Percentiles rank a stretch among this genome's conserved stretches.
These are phyloP conservation scores for Rubus parviflorus DNA, from an alignment of 306 rosid species.

Conservation along the genomic window DNA sequence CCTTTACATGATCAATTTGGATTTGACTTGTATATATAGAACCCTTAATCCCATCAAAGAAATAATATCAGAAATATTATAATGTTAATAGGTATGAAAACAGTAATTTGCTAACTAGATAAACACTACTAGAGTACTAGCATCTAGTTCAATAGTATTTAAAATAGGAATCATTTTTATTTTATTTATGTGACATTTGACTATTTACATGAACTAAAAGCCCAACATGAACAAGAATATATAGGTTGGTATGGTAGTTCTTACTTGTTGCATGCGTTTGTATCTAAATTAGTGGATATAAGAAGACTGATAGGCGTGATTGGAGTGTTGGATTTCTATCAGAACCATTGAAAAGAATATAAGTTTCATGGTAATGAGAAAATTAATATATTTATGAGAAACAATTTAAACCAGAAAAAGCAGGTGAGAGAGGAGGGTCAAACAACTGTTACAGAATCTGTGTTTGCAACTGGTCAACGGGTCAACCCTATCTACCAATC, in stretches of 20 bases:
- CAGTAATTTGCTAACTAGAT: neutral
- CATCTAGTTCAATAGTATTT: neutral
- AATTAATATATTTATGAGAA: neutral
- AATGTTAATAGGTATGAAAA: neutral
- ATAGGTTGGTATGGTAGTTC: neutral
- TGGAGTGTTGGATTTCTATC: slow-evolving; percentile 1
- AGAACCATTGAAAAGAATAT: neutral
- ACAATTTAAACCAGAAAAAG: neutral
- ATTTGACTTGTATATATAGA: neutral
- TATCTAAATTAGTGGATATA: neutral
- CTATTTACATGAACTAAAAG: neutral
- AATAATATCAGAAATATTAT: neutral
- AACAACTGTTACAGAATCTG: neutral
- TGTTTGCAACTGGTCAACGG: slow-evolving; percentile 14
- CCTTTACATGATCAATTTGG: neutral
- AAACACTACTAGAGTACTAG: too few relatives aligned
- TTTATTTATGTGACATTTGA: neutral
- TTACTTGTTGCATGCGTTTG: slow-evolving; percentile 1
- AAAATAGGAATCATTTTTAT: neutral
- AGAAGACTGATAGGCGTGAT: neutral
- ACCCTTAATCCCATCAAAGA: neutral
- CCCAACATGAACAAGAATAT: neutral
- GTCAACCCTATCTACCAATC: slow-evolving; percentile 39
- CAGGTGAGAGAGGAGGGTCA: neutral
- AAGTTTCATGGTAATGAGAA: too few relatives aligned